Base-by-base conservation (phyloP, 169 alveolate species). In the Cryptosporidium baileyi region DNA sequence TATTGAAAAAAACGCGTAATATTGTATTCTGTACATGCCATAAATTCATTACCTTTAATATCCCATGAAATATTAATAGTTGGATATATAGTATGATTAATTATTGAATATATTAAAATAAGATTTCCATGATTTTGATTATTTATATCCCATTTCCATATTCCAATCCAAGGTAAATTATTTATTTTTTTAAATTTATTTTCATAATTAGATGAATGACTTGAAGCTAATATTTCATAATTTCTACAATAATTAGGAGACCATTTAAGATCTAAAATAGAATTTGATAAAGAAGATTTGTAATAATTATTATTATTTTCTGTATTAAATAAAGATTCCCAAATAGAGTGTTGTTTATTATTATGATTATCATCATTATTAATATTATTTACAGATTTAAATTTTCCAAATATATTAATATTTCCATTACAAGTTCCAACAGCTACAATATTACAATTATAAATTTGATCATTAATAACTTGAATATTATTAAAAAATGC, bases 201-300 rank as follows among this genome's bases (percentile, higher is more conserved):
- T 36, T 65, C 22, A 26, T 28, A 22, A 34, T 34, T 17, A 74
- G 40, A 11, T 52, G 49, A 67, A 54, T 32, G 54, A 8, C 85
- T 74, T 6, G 85, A 24, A 36, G 67, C 85, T 13, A 74, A 36
- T n/a, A 74, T 74, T n/a, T 74, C 85, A 54, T 32, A 74, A 6
- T 74, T 43, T 74, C 85, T 52, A 15, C 67, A 34, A 38, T 74
- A 74, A 74, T 74, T 74, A 38, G 85, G 85, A 74, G 60, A 74
- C 85, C 85, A 74, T 22, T 40, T 54, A 0, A 74, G 22, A n/a
- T 74, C 85, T 13, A 74, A 30, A 13, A 74, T 59, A 17, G 41
- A 36, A 24, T 74, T 57, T 19, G n/a, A 24, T 38, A 57, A 22
- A 15, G 26, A 54, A 24, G 0, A 6, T 47, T 47, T 47, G 9